Evolutionary conservation across 2,329 filamentous ascomycete species (phyloP), one percentile per base, ranked within the genome.

Genomic region (Phialophora macrospora): DNA sequence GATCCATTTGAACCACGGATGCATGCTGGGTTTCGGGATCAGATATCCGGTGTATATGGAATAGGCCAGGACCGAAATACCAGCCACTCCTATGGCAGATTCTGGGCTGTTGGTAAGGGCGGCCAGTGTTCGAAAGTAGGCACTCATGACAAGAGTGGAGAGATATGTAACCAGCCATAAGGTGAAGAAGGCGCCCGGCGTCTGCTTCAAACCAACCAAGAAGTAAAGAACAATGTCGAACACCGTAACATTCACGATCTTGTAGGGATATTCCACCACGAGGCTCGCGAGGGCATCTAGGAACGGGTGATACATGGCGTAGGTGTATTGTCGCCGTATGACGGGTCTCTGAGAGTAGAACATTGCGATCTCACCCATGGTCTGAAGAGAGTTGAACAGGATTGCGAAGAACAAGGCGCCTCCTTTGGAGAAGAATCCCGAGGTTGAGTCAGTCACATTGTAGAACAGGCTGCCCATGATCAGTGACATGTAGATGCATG

Each of bases 331-430:
- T 76, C 97, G 97, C 75, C 97, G 92, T 66, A 97, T 91, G 72
- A 97, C 96, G 1, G 91, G 90, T 44, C 93, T 90, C 85, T 96
- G 93, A 1, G 91, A 87, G 75, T 95, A 97, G 4, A 96, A 84
- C 79, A 72, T 93, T 92, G 17, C 78, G 44, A 91, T 87, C 74
- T 91, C 89, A 1, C 86, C 83, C 81, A 90, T 85, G 24, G 87
- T 82, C 1, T 89, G 72, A 5, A 90, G 75, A 64, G 82, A 80
- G 72, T 89, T 87, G 74, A 84, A 88, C 0, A 91, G 77, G 0
- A 90, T 77, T 0, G 87, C 79, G 56, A 90, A 83, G 79, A 90
- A 91, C 5, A 88, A 76, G 0, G 87, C 83, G 59, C 87, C 88
- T 0, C 83, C 81, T 71, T 89, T 89, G 71, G 84, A 73, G 73